Percentiles rank a stretch among this genome's conserved stretches.
phyloP scores from a whole-genome alignment of 495 filamentous ascomycete species.

The Aspergillus affinis region DNA sequence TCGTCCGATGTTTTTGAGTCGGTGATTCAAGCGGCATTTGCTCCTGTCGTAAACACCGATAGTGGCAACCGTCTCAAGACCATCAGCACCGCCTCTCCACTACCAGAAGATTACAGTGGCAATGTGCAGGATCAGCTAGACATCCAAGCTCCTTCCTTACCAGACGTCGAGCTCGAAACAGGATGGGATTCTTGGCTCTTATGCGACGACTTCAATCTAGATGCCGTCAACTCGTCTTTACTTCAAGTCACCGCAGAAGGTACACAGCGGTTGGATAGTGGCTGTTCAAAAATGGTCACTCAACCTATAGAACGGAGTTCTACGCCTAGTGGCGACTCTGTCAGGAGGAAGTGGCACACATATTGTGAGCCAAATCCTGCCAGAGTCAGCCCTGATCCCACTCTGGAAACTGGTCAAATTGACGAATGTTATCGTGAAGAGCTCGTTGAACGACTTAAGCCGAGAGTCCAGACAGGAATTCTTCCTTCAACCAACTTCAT shows the following conservation, averaged over 20 bases:
- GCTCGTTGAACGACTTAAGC: neutral
- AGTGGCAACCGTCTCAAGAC: too few species aligned
- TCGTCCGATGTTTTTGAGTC: too few species aligned
- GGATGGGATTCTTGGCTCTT: neutral
- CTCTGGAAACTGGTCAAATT: neutral
- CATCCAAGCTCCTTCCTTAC: neutral
- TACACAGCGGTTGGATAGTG: neutral
- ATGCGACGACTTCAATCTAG: neutral
- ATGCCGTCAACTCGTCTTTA: neutral
- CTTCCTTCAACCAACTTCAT: neutral
- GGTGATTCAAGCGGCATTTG: too few species aligned
- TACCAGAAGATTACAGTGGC: neutral
- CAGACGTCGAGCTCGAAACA: neutral
- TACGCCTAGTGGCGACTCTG: neutral
- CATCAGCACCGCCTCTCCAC: neutral
- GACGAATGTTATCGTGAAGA: neutral
- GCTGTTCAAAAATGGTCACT: neutral
- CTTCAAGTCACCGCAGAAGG: neutral
- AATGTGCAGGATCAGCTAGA: neutral
- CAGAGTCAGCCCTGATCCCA: neutral
- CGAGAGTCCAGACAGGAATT: neutral
- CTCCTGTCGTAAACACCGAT: too few species aligned
- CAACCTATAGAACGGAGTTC: neutral
- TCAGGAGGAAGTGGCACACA: neutral
- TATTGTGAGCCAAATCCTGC: neutral